A percentile compares a stretch with the other conserved stretches of the same genome.
Evolutionary conservation across 495 filamentous ascomycete species (phyloP).

Genomic region (Aspergillus wentii): DNA sequence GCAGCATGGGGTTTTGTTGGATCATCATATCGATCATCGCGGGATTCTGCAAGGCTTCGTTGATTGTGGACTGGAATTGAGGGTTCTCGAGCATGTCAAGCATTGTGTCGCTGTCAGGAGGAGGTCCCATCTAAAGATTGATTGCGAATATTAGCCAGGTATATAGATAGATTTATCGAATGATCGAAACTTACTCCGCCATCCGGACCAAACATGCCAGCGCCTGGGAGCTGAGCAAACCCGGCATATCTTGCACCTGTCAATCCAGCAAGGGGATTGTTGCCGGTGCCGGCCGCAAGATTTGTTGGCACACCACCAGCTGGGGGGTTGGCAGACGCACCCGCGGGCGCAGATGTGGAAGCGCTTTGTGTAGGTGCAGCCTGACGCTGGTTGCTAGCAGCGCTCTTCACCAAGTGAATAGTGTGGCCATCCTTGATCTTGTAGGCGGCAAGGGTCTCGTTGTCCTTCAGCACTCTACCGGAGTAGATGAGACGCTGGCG

Average conservation of each 20-base stretch:
- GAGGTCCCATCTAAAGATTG: conserved; percentile 75
- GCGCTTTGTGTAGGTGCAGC: conserved; percentile 48
- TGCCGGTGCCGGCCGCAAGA: conserved; percentile 86
- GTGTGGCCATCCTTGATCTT: conserved; percentile 97
- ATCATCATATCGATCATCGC: conserved; percentile 90
- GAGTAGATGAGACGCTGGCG: conserved; percentile 96
- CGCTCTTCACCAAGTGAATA: conserved; percentile 92
- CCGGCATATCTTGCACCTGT: conserved; percentile 95
- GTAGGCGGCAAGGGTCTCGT: conserved; percentile 75
- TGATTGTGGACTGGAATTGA: conserved; percentile 73
- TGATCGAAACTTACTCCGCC: conserved; percentile 71
- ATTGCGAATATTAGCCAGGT: conserved; percentile 22
- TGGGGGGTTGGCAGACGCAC: conserved; percentile 46
- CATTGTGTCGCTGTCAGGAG: conserved; percentile 74
- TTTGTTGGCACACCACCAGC: conserved; percentile 72
- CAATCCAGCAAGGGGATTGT: conserved; percentile 83
- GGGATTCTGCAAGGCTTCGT: conserved; percentile 92
- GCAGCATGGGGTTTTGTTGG: conserved; percentile 79
- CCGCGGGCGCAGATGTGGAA: conserved; percentile 42
- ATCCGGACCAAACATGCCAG: conserved; percentile 90
- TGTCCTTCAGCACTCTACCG: conserved; percentile 91
- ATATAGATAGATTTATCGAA: too few species aligned
- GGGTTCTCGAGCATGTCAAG: conserved; percentile 84
- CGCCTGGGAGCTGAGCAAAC: conserved; percentile 80
- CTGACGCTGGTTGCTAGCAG: conserved; percentile 78